Percentiles rank a stretch among this genome's conserved stretches.
Evolutionary conservation across 345 rosid species (phyloP).

Genomic region (Balakata baccata): DNA sequence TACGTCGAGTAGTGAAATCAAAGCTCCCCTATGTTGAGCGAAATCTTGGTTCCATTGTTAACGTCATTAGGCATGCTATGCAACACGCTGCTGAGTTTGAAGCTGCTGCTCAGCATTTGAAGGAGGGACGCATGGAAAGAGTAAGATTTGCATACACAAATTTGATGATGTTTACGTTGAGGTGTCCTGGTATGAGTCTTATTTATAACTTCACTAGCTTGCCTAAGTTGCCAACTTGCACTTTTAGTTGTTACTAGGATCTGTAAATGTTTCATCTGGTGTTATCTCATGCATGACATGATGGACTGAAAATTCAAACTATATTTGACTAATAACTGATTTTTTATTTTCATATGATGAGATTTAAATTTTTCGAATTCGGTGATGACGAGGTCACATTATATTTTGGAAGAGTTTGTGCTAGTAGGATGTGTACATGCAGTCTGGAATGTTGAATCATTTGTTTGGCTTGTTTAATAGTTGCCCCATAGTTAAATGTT

Average conservation of each 20-base stretch:
- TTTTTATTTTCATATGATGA: background rate
- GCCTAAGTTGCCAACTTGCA: background rate
- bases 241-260: background rate
- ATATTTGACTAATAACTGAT: background rate
- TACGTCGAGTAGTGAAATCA: constrained; percentile 55
- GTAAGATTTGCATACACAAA: constrained; percentile 37
- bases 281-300: too few relatives aligned
- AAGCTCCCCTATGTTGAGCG: constrained; percentile 68
- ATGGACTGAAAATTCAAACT: background rate
- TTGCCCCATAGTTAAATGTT: background rate
- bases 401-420: background rate
- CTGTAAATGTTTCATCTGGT: background rate
- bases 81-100: constrained; percentile 67
- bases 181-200: background rate
- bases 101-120: constrained; percentile 51
- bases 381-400: background rate
- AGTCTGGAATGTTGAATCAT: background rate
- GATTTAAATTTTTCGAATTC: background rate
- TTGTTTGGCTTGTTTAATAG: background rate
- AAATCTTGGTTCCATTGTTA: constrained; percentile 53
- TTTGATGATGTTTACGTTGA: background rate
- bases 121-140: constrained; percentile 30
- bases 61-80: constrained; percentile 61
- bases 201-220: background rate
- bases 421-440: background rate